Percentiles rank a stretch among this genome's conserved stretches.
phyloP scores from a whole-genome alignment of 805 yeast species.

The Zygoascus biomembranicola region DNA sequence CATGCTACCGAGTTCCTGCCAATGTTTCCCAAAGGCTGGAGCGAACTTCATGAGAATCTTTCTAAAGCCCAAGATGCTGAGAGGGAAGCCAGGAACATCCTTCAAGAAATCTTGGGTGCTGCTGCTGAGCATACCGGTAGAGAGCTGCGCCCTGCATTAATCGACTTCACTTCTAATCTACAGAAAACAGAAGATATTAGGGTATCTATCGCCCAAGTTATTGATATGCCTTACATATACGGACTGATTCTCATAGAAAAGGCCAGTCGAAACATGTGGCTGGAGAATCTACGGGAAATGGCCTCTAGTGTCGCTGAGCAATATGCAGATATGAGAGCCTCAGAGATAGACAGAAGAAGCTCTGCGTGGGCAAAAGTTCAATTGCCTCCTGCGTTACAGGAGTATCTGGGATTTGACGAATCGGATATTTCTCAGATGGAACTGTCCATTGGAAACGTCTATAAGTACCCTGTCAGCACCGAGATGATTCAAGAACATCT shows the following conservation, averaged over 20 bases:
- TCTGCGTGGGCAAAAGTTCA: slow-evolving; percentile 53
- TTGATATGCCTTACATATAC: slow-evolving; percentile 30
- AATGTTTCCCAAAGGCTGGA: neutral
- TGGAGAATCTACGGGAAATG: slow-evolving; percentile 11
- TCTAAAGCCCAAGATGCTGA: neutral
- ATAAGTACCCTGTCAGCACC: slow-evolving; percentile 2
- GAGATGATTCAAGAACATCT: slow-evolving; percentile 2
- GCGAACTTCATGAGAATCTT: neutral
- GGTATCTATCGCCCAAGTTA: slow-evolving; percentile 25
- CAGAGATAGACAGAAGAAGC: slow-evolving; percentile 44
- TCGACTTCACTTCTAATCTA: slow-evolving; percentile 17
- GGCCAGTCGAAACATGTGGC: slow-evolving; percentile 27
- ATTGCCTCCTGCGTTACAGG: neutral
- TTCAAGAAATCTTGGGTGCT: neutral
- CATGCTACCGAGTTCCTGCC: slow-evolving; percentile 26
- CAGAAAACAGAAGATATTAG: slow-evolving; percentile 23
- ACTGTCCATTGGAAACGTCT: slow-evolving; percentile 10
- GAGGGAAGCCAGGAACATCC: neutral
- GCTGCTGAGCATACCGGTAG: neutral
- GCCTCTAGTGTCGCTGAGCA: slow-evolving; percentile 38
- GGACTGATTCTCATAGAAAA: slow-evolving; percentile 31
- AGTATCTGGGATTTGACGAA: slow-evolving; percentile 1
- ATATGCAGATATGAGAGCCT: slow-evolving; percentile 46
- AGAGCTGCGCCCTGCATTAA: slow-evolving; percentile 19
- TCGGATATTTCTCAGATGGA: slow-evolving; percentile 13